Evolutionary conservation across 1,139 yeast species (phyloP), one percentile per base, ranked within the genome.

Genomic region (Hyphopichia fennica): DNA sequence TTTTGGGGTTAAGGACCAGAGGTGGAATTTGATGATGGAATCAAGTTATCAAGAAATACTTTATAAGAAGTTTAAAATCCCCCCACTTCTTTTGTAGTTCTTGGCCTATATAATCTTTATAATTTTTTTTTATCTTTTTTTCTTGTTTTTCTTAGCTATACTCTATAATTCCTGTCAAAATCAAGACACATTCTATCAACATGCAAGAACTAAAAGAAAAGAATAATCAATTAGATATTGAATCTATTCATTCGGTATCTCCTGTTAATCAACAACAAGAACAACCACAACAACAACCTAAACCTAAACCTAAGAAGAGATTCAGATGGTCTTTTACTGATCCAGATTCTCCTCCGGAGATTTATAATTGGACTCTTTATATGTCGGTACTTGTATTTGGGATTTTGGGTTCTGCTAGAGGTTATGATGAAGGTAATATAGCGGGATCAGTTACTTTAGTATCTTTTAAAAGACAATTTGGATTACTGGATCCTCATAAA

Each of bases 351-450:
- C 83, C 83, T 9, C 68, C 67, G 19, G 75, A 77, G 49, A 72
- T 78, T 18, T 78, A 69, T 53, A 78, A 78, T 59, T 48, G 61
- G 51, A 72, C 73, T 11, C 63, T 79, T 37, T 75, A 67, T 50
- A 47, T 74, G 27, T 69, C 80, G 3, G 72, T 80, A 11, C 62
- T 76, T 38, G 73, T 79, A 3, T 81, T 79, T 59, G 86, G 86
- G 36, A 56, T 80, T 20, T 60, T 79, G 41, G 87, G 87, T 11
- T 69, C 79, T 20, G 82, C 83, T 10, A 63, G 86, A 57, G 87
- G 87, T 14, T 72, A 69, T 41, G 87, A 81, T 57, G 86, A 81
- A 59, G 87, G 86, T 38, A 63, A 64, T 46, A 63, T 63, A 36
- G 58, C 79, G n/a, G 82, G 81, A 9, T 59, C 70, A 2, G 63